These are phyloP conservation scores for Arthrobotrys sphaeroides DNA, from an alignment of 2,329 filamentous ascomycete species.

Conservation along the genomic window DNA sequence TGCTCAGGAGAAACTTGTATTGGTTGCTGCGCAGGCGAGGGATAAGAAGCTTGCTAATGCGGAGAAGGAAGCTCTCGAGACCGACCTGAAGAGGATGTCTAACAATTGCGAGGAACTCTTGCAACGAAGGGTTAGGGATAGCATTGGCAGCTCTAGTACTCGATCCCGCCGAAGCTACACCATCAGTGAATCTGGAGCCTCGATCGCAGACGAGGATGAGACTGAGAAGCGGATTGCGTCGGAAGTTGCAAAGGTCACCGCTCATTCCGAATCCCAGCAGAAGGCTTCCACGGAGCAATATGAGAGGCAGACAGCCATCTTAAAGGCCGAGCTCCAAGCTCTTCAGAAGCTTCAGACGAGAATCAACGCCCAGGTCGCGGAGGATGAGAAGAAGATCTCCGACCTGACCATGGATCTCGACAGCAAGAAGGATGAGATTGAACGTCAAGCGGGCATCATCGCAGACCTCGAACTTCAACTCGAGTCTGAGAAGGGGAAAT, in stretches of 20 bases:
- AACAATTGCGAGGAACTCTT: slow-evolving; percentile 53
- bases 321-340: slow-evolving; percentile 47
- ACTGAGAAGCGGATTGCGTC: slow-evolving; percentile 43
- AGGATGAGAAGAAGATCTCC: slow-evolving; percentile 46
- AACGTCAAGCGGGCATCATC: slow-evolving; percentile 45
- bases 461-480: slow-evolving; percentile 51
- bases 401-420: slow-evolving; percentile 38
- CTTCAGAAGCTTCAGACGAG: slow-evolving; percentile 46
- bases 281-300: slow-evolving; percentile 44
- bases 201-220: slow-evolving; percentile 27
- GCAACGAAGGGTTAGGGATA: slow-evolving; percentile 50
- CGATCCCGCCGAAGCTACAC: slow-evolving; percentile 44
- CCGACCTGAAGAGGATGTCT: slow-evolving; percentile 48
- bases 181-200: slow-evolving; percentile 24
- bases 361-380: slow-evolving; percentile 42
- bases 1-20: slow-evolving; percentile 29
- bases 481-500: slow-evolving; percentile 49
- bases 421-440: slow-evolving; percentile 37
- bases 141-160: slow-evolving; percentile 36
- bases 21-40: slow-evolving; percentile 33
- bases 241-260: slow-evolving; percentile 47
- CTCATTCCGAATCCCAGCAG: slow-evolving; percentile 44
- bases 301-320: slow-evolving; percentile 38
- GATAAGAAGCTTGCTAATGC: slow-evolving; percentile 47
- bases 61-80: slow-evolving; percentile 50